Evolutionary conservation across 495 filamentous ascomycete genomes (phyloP), one percentile per base, ranked within the genome.

Genomic region (Ascobolus immersus): DNA sequence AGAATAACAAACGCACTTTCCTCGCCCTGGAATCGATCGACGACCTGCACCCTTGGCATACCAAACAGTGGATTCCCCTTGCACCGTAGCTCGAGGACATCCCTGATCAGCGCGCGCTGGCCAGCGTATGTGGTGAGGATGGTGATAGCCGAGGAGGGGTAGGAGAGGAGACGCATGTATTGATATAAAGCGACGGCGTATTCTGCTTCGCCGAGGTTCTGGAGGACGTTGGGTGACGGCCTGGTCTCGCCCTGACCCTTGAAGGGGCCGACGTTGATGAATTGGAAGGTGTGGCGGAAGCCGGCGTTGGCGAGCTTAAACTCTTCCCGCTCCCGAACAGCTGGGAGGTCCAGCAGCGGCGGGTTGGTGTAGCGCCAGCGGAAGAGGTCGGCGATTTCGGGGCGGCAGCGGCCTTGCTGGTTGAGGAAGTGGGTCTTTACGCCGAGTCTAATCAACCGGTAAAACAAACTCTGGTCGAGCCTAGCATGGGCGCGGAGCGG

Each of bases 1-100:
- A 96, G 69, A 42, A 96, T 81, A 39, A 96, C 69, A 89, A 80
- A 94, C 46, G 93, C 86, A 54, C 94, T 99, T 56, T 99, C 86
- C 60, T 94, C 89, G 42, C 86, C 86, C 58, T 99, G 86, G 44
- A 93, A 99, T 52, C 89, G 90, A 54, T 99, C 86, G 35, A 99
- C 89, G 12, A 89, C 94, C 1, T 75, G 77, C 17, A 99, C 79
- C 9, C 28, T 17, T 24, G 86, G 86, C 56, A 92, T 55, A 8
- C 89, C 82, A 55, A 99, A 99, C 18, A 99, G 54, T 2, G 68
- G 53, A 41, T 76, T 89, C 45, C 68, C 75, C 7, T 65, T 65
- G 45, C 86, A 96, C 20, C 86, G 64, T 46, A 91, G 76, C n/a
- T 51, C 59, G 31, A 99, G 49, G 5, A 94, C 78, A 56, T 99